These are phyloP conservation scores for Solanum pennellii DNA, from an alignment of 257 asterid genomes.

Conservation along the genomic window DNA sequence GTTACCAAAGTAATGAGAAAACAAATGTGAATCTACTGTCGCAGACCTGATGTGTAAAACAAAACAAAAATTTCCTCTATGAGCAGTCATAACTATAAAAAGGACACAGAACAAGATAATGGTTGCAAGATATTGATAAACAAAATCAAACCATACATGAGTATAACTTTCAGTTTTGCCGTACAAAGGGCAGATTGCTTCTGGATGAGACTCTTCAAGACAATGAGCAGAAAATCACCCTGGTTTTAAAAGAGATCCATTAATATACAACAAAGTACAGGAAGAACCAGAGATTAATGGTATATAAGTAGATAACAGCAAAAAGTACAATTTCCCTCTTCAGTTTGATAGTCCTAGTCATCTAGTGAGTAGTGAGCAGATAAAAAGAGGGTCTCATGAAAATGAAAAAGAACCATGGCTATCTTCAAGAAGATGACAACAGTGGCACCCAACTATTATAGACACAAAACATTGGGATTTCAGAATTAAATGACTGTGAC, in stretches of 20 bases:
- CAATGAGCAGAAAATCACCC: slow-evolving; percentile 97
- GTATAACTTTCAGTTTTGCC: slow-evolving; percentile 75
- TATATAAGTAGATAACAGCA: not conserved
- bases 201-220: slow-evolving; percentile 80
- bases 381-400: not conserved
- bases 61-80: slow-evolving; percentile 8
- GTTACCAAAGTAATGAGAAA: slow-evolving; percentile 76
- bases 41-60: slow-evolving; percentile 67
- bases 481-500: not conserved
- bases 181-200: slow-evolving; percentile 45
- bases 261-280: not conserved
- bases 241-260: slow-evolving; percentile 33
- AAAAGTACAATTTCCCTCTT: not conserved
- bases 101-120: slow-evolving; percentile 1
- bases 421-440: not conserved
- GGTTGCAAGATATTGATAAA: slow-evolving; percentile 9
- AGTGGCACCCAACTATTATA: not conserved
- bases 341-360: not conserved
- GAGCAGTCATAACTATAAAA: not conserved
- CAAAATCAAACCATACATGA: slow-evolving; percentile 53
- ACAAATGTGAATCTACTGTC: slow-evolving; percentile 85
- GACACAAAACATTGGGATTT: not conserved
- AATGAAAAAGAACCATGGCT: not conserved
- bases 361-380: not conserved
- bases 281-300: not conserved